phyloP scores from a whole-genome alignment of 805 yeast species.

The Hanseniaspora valbyensis region DNA sequence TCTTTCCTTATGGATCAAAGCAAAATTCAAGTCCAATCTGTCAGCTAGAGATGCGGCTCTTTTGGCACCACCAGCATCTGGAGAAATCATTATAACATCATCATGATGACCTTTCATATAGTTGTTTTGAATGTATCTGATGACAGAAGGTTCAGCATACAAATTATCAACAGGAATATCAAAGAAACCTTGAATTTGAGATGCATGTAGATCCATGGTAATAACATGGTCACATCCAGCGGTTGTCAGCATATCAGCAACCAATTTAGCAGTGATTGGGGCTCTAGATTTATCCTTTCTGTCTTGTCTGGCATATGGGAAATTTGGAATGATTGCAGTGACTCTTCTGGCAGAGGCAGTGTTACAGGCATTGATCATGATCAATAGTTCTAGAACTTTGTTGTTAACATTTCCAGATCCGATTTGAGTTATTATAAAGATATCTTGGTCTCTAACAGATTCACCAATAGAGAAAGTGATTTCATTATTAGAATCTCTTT shows the following conservation, averaged over 20 bases:
- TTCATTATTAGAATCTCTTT: slow-evolving; percentile 60
- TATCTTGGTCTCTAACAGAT: slow-evolving; percentile 76
- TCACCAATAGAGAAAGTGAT: slow-evolving; percentile 69
- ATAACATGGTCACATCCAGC: slow-evolving; percentile 94
- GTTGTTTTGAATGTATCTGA: slow-evolving; percentile 65
- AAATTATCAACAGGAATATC: slow-evolving; percentile 90
- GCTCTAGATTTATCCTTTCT: slow-evolving; percentile 93
- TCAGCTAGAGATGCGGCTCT: slow-evolving; percentile 93
- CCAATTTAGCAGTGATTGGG: slow-evolving; percentile 87
- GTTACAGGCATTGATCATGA: slow-evolving; percentile 87
- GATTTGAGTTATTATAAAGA: slow-evolving; percentile 66
- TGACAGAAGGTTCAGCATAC: slow-evolving; percentile 87
- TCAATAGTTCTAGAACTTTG: slow-evolving; percentile 71
- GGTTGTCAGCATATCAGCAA: slow-evolving; percentile 82
- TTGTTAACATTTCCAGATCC: slow-evolving; percentile 82
- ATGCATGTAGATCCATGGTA: slow-evolving; percentile 94
- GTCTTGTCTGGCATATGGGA: slow-evolving; percentile 96
- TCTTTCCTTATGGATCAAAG: slow-evolving; percentile 92
- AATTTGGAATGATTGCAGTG: slow-evolving; percentile 89
- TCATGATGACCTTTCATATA: slow-evolving; percentile 29
- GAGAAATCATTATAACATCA: slow-evolving; percentile 74
- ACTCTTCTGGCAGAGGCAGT: slow-evolving; percentile 92
- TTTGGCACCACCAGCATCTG: slow-evolving; percentile 99
- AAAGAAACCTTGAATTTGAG: slow-evolving; percentile 96
- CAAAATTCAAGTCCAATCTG: slow-evolving; percentile 80